These are phyloP conservation scores for Solanum clarkiae DNA, from an alignment of 257 asterid species.

Conservation along the genomic window DNA sequence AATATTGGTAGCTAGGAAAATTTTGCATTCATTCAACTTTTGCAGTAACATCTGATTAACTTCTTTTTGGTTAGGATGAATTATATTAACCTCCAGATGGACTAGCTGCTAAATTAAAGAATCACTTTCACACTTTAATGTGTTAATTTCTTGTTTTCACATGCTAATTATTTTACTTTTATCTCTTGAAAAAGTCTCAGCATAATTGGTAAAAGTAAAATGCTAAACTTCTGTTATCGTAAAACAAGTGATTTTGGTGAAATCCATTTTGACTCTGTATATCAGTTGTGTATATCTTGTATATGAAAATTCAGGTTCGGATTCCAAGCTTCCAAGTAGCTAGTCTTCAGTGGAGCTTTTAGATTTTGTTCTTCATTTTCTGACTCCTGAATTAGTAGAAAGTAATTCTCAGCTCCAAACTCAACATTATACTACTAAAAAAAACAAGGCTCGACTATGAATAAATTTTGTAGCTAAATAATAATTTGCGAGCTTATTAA, in stretches of 20 bases:
- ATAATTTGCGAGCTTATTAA: too few species aligned
- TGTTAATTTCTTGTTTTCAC: neutral
- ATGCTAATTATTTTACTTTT: neutral
- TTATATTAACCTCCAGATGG: neutral
- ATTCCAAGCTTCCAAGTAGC: neutral
- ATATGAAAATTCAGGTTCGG: too few species aligned
- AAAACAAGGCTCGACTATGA: too few species aligned
- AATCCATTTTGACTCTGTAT: neutral
- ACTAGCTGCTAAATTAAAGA: neutral
- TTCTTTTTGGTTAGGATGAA: neutral
- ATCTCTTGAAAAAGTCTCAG: too few species aligned
- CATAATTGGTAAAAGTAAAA: too few species aligned
- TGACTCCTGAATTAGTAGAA: neutral
- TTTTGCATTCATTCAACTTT: neutral
- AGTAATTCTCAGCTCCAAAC: neutral
- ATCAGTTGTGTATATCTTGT: neutral
- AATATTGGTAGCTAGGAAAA: neutral
- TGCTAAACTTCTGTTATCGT: too few species aligned
- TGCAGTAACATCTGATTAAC: neutral
- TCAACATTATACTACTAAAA: neutral
- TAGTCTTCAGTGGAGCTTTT: neutral
- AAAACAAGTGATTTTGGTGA: too few species aligned
- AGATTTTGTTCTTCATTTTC: neutral
- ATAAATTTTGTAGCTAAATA: too few species aligned
- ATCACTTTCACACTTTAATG: neutral